These are phyloP conservation scores for Paraglomus occultum DNA, from an alignment of 192 early-diverging fungal genomes.

Conservation along the genomic window DNA sequence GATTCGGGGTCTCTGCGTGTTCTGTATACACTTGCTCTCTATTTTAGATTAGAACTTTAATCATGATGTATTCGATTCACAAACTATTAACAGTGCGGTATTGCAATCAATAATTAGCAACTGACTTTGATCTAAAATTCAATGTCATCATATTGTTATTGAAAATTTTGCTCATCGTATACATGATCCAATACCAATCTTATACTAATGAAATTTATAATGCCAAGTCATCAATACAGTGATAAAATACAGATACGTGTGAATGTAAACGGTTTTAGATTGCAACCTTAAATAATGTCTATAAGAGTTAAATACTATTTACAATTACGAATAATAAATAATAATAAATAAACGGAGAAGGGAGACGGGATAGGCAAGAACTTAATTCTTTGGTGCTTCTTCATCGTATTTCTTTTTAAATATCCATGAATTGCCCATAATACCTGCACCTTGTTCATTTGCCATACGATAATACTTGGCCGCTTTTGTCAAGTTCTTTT, in stretches of 20 bases:
- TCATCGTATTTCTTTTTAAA: slow-evolving; percentile 77
- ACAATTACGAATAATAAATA: neutral
- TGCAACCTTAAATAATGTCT: neutral
- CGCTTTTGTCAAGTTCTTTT: slow-evolving; percentile 38
- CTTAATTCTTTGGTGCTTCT: slow-evolving; percentile 32
- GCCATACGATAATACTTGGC: slow-evolving; percentile 80
- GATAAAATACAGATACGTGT: slow-evolving; percentile 8
- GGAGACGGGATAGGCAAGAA: neutral
- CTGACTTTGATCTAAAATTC: no score
- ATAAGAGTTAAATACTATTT: neutral
- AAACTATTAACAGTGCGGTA: no score
- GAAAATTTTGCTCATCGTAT: no score
- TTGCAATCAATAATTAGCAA: no score
- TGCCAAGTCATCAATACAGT: neutral
- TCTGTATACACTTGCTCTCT: no score
- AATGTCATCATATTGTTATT: no score
- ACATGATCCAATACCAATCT: no score
- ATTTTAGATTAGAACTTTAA: no score
- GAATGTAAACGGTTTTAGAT: slow-evolving; percentile 13
- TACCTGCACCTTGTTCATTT: slow-evolving; percentile 64
- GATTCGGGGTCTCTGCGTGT: no score
- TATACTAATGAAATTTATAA: no score
- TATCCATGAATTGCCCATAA: slow-evolving; percentile 84
- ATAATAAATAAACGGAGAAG: neutral
- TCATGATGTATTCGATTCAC: no score